These are phyloP conservation scores for Neoascochyta sp. DNA, from an alignment of 2,329 filamentous ascomycete species.

Conservation along the genomic window DNA sequence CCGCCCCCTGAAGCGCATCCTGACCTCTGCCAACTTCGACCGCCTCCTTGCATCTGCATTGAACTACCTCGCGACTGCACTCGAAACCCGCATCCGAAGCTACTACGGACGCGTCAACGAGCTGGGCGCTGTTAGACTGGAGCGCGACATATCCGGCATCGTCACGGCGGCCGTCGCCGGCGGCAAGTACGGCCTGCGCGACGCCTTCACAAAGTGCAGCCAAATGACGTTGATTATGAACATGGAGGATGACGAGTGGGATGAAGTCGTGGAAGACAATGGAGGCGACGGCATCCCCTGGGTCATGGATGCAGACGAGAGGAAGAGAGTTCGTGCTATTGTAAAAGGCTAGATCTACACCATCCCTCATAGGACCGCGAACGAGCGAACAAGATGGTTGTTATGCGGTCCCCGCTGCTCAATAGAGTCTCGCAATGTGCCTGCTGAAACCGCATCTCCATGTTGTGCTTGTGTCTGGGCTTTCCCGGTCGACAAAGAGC, in stretches of 20 bases:
- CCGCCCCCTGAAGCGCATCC: slow-evolving; percentile 75
- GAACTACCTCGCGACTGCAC: slow-evolving; percentile 67
- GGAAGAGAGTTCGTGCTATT: slow-evolving; percentile 66
- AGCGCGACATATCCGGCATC: slow-evolving; percentile 77
- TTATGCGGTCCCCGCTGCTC: no score
- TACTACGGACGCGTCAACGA: slow-evolving; percentile 76
- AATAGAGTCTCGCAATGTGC: no score
- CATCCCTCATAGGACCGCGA: no score
- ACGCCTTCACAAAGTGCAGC: slow-evolving; percentile 69
- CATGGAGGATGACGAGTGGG: slow-evolving; percentile 96
- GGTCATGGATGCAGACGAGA: slow-evolving; percentile 70
- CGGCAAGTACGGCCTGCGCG: slow-evolving; percentile 70
- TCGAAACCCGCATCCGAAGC: slow-evolving; percentile 84
- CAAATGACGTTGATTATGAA: slow-evolving; percentile 85
- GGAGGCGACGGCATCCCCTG: slow-evolving; percentile 61
- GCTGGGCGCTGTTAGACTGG: slow-evolving; percentile 76
- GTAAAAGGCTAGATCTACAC: slow-evolving; percentile 52
- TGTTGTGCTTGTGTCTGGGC: no score
- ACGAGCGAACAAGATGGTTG: no score
- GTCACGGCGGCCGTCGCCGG: slow-evolving; percentile 62
- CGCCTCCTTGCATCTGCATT: slow-evolving; percentile 72
- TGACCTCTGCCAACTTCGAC: slow-evolving; percentile 73
- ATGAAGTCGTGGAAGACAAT: slow-evolving; percentile 59
- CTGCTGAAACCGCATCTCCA: no score
- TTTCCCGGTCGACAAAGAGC: no score